phyloP scores from a whole-genome alignment of 345 rosid species.

The Citrus inodora region DNA sequence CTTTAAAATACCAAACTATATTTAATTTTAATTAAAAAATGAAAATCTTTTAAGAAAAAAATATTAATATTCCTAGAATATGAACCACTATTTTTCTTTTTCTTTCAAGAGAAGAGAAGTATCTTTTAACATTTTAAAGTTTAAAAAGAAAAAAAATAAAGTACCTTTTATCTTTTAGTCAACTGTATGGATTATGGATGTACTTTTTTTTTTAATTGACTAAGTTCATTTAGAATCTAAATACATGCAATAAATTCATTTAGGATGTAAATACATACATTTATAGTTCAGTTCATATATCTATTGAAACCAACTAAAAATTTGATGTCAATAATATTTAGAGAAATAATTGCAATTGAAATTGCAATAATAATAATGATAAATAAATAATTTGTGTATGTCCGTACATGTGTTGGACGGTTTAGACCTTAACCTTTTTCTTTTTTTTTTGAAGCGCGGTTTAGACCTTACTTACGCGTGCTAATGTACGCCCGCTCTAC shows the following conservation, averaged over 20 bases:
- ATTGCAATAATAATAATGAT: background rate
- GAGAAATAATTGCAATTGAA: too few species aligned
- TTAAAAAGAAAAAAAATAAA: background rate
- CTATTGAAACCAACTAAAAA: too few species aligned
- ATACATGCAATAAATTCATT: too few species aligned
- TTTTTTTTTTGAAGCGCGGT: too few species aligned
- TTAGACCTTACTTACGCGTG: slow-evolving; percentile 16
- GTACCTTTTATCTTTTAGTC: background rate
- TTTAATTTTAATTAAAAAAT: too few species aligned
- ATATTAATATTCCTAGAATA: too few species aligned
- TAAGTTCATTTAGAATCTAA: too few species aligned
- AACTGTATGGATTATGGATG: background rate
- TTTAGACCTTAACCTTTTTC: background rate
- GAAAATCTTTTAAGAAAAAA: too few species aligned
- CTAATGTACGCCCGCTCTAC: slow-evolving; percentile 18
- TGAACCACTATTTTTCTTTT: background rate
- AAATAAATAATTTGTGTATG: background rate
- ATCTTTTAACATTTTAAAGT: background rate
- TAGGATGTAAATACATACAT: too few species aligned
- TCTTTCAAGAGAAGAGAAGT: background rate
- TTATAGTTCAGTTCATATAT: too few species aligned
- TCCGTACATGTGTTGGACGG: slow-evolving; percentile 3
- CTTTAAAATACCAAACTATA: rapidly evolving
- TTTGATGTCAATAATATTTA: too few species aligned
- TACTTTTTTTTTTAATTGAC: too few species aligned